phyloP scores from a whole-genome alignment of 768 basidiomycete species.

The Lactarius deliciosus region DNA sequence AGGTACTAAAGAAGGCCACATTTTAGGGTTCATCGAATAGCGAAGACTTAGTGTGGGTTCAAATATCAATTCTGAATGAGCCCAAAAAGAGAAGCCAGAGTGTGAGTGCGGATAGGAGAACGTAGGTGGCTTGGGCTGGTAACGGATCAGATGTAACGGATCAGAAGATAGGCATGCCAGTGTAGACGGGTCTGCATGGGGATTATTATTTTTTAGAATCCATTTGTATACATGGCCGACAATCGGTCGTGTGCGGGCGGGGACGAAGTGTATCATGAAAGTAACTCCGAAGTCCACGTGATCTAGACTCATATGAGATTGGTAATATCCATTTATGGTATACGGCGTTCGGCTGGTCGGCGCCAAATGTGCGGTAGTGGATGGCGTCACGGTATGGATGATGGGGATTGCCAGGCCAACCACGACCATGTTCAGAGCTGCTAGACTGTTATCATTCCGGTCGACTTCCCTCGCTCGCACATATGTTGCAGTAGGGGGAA shows the following conservation, averaged over 20 bases:
- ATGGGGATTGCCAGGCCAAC: neutral
- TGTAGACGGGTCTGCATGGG: neutral
- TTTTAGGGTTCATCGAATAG: neutral
- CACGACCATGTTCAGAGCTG: slow-evolving; percentile 4
- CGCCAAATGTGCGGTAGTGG: too few relatives aligned
- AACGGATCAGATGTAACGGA: neutral
- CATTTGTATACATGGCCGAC: too few relatives aligned
- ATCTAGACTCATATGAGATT: too few relatives aligned
- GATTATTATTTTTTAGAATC: too few relatives aligned
- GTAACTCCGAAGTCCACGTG: too few relatives aligned
- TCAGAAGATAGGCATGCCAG: neutral
- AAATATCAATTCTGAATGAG: too few relatives aligned
- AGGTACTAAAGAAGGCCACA: neutral
- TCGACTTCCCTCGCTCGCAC: slow-evolving; percentile 14
- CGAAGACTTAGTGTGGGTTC: neutral
- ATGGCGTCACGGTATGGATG: neutral
- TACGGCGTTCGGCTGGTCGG: too few relatives aligned
- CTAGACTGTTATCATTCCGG: slow-evolving; percentile 6
- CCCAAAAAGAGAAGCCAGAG: neutral
- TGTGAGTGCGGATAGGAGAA: neutral
- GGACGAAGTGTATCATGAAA: too few relatives aligned
- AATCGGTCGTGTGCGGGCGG: too few relatives aligned
- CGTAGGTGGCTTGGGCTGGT: neutral
- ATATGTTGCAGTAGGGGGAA: slow-evolving; percentile 16
- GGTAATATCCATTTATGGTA: too few relatives aligned